Conservation (phyloP, 345 rosid genomes). For the Populus euphratica region DNA sequence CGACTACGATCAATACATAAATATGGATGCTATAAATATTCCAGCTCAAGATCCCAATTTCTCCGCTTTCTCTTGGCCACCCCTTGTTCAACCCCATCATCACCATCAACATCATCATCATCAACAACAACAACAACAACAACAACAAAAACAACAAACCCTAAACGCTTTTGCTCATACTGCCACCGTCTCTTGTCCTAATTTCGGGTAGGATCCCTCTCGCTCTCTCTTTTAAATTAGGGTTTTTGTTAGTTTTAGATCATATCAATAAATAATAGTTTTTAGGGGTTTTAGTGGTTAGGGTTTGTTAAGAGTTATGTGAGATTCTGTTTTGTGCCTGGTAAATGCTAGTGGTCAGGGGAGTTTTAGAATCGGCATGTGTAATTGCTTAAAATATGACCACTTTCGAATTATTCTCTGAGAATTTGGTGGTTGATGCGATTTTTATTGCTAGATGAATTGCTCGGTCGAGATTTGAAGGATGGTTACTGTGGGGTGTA, state of each 20-base stretch:
- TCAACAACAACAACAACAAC: not conserved
- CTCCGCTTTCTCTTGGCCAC: constrained; percentile 76
- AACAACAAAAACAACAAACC: constrained; percentile 43
- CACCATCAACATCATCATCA: not conserved
- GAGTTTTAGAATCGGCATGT: not conserved
- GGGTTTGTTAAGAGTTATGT: not conserved
- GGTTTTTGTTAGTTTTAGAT: not conserved
- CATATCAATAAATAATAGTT: not conserved
- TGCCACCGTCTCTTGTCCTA: constrained; percentile 32
- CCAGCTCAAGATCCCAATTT: constrained; percentile 52
- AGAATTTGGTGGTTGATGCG: not conserved
- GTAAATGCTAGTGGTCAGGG: not conserved
- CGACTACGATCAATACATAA: too few species aligned
- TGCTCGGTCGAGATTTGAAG: not conserved
- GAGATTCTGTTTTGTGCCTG: not conserved
- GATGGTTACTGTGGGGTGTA: not conserved
- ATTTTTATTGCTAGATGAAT: not conserved
- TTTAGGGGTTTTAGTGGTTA: not conserved
- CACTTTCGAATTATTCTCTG: not conserved
- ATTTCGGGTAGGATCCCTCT: constrained; percentile 45
- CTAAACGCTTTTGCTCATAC: constrained; percentile 21
- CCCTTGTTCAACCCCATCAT: not conserved
- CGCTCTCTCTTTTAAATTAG: not conserved
- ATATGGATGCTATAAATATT: constrained; percentile 54
- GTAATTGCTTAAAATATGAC: not conserved